A percentile compares a stretch with the other conserved stretches of the same genome.
Evolutionary conservation across 2,329 filamentous ascomycete species (phyloP).

Genomic region (Calycina herbarum): DNA sequence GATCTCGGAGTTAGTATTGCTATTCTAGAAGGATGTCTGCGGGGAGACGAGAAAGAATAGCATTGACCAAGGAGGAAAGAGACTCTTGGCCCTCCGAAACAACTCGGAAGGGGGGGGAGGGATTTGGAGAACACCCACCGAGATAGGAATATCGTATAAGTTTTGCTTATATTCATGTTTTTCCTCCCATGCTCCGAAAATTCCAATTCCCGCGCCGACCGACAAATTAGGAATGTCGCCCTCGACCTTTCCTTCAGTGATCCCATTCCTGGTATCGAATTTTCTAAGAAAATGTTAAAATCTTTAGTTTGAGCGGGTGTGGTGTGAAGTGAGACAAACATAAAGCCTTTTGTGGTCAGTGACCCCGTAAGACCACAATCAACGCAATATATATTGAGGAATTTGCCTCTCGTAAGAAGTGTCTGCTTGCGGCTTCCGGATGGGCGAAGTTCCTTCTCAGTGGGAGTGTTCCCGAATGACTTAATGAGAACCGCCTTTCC

Average conservation of each 20-base stretch:
- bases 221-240: constrained; percentile 27
- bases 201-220: constrained; percentile 36
- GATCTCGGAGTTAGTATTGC: too few relatives aligned
- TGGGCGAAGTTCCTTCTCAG: not conserved
- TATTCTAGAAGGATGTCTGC: too few relatives aligned
- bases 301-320: too few relatives aligned
- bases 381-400: constrained; percentile 37
- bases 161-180: constrained; percentile 23
- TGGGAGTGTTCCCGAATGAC: constrained; percentile 25
- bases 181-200: constrained; percentile 34
- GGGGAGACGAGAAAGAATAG: too few relatives aligned
- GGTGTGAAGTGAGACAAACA: constrained; percentile 26
- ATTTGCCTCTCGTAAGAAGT: constrained; percentile 10
- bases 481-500: constrained; percentile 35
- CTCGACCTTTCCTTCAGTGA: constrained; percentile 8
- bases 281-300: too few relatives aligned
- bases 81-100: too few relatives aligned
- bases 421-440: constrained; percentile 15
- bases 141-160: not conserved
- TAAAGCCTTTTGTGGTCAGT: constrained; percentile 31
- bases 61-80: too few relatives aligned
- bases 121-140: too few relatives aligned
- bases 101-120: too few relatives aligned
- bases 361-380: constrained; percentile 36
- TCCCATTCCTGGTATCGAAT: not conserved